A percentile compares a stretch with the other conserved stretches of the same genome.
phyloP scores from a whole-genome alignment of 148 eudicot species.

The Tetragonia tetragonoides region DNA sequence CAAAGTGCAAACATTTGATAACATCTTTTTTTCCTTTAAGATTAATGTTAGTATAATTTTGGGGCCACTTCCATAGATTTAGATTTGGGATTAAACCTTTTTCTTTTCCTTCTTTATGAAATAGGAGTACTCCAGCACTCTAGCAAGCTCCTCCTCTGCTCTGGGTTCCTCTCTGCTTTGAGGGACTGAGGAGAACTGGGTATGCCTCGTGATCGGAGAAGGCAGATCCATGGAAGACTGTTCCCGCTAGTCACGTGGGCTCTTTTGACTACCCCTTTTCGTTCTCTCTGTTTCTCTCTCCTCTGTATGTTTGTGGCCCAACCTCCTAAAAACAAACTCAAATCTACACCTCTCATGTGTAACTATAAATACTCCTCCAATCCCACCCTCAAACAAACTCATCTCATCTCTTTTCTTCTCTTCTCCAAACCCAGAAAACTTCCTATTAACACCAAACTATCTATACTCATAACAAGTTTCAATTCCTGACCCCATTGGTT shows the following conservation, averaged over 20 bases:
- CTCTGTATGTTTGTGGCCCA: not conserved
- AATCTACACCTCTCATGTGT: not conserved
- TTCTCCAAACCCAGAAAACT: not conserved
- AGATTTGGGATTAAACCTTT: not conserved
- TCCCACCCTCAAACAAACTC: not conserved
- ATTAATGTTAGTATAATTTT: no score
- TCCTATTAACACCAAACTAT: not conserved
- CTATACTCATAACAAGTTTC: no score
- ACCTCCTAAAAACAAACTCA: not conserved
- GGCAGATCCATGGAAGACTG: slow-evolving; percentile 93
- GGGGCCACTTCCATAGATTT: no score
- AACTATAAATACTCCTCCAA: slow-evolving; percentile 26
- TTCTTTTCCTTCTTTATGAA: not conserved
- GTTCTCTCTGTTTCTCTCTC: not conserved
- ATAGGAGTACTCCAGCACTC: not conserved
- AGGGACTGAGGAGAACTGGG: slow-evolving; percentile 10
- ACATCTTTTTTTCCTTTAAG: no score
- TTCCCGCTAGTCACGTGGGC: slow-evolving; percentile 78
- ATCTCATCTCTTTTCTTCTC: not conserved
- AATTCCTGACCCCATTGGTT: no score
- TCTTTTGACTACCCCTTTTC: slow-evolving; percentile 49
- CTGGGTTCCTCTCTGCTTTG: not conserved
- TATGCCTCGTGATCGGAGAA: slow-evolving; percentile 94
- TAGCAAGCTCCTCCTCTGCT: no score
- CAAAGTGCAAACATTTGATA: no score